phyloP scores from a whole-genome alignment of 2,329 filamentous ascomycete species.

The Colletotrichum karsti region DNA sequence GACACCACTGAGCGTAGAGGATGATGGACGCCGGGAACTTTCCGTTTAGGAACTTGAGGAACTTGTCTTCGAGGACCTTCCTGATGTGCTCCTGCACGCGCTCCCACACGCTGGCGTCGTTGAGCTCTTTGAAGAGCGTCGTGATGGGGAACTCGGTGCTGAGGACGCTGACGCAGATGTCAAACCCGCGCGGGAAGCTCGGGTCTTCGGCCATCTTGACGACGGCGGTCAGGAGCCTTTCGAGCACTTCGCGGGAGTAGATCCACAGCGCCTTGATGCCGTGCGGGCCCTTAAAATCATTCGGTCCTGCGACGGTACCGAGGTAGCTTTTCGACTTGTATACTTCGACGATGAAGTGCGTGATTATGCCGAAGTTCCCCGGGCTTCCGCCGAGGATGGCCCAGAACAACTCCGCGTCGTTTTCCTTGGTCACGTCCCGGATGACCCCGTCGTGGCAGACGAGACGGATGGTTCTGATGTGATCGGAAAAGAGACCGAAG shows the following conservation, averaged over 20 bases:
- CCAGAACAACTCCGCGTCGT: conserved; percentile 67
- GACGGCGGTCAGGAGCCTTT: conserved; percentile 46
- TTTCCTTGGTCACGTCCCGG: conserved; percentile 53
- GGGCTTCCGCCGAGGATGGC: conserved; percentile 66
- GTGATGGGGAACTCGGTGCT: conserved; percentile 48
- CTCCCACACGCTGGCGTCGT: conserved; percentile 32
- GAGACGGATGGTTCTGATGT: conserved; percentile 56
- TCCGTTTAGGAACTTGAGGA: conserved; percentile 44
- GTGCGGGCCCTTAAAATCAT: conserved; percentile 42
- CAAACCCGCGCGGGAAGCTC: conserved; percentile 53
- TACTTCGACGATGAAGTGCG: conserved; percentile 59
- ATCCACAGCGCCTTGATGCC: conserved; percentile 52
- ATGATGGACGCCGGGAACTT: conserved; percentile 50
- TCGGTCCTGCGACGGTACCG: conserved; percentile 1
- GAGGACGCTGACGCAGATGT: conserved; percentile 55
- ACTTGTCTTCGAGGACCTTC: conserved; percentile 43
- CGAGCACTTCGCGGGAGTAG: conserved; percentile 48
- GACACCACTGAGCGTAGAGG: conserved; percentile 59
- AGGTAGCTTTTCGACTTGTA: conserved; percentile 34
- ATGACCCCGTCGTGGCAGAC: conserved; percentile 55
- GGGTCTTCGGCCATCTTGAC: conserved; percentile 54
- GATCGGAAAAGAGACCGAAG: conserved; percentile 63
- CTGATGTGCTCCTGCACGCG: conserved; percentile 43
- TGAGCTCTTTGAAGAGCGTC: conserved; percentile 44
- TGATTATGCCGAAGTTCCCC: conserved; percentile 65